Percentiles rank a stretch among this genome's conserved stretches.
Evolutionary conservation across 1,284 basidiomycete genomes (phyloP).

Genomic region (Austroboletus niveus): DNA sequence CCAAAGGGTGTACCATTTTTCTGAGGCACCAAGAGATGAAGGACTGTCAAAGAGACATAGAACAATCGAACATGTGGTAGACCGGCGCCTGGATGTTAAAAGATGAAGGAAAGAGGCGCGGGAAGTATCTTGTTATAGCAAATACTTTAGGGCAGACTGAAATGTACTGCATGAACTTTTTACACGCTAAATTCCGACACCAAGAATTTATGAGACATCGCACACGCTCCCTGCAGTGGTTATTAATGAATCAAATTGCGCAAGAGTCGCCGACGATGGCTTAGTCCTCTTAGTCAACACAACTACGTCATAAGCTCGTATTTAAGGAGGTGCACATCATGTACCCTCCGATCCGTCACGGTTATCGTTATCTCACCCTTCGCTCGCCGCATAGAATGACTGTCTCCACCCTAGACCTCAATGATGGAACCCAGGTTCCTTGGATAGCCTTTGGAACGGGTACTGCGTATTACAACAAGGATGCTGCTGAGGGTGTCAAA

Average conservation of each 20-base stretch:
- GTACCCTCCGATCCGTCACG: constrained; percentile 11
- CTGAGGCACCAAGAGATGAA: constrained; percentile 59
- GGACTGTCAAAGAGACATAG: constrained; percentile 35
- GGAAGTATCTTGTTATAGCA: neutral
- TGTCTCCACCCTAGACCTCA: constrained; percentile 46
- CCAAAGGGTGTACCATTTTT: constrained; percentile 61
- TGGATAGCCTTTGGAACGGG: constrained; percentile 73
- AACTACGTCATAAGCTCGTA: constrained; percentile 3
- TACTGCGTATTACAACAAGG: constrained; percentile 52
- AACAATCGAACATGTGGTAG: constrained; percentile 59
- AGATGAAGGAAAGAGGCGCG: constrained; percentile 40
- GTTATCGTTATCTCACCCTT: constrained; percentile 7
- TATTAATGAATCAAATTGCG: neutral
- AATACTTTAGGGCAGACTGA: constrained; percentile 44
- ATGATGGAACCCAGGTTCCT: constrained; percentile 57
- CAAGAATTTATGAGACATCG: neutral
- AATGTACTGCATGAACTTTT: too few relatives aligned
- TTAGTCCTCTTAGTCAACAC: constrained; percentile 8
- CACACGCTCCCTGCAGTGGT: neutral
- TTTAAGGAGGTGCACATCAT: constrained; percentile 7
- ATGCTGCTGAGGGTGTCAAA: constrained; percentile 49
- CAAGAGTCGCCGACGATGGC: constrained; percentile 5
- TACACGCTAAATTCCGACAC: too few relatives aligned
- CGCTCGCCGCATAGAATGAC: constrained; percentile 31
- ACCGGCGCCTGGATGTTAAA: constrained; percentile 56